Evolutionary conservation across 352 stramenopile genomes (phyloP).

Genomic region (Pythium diclinum): DNA sequence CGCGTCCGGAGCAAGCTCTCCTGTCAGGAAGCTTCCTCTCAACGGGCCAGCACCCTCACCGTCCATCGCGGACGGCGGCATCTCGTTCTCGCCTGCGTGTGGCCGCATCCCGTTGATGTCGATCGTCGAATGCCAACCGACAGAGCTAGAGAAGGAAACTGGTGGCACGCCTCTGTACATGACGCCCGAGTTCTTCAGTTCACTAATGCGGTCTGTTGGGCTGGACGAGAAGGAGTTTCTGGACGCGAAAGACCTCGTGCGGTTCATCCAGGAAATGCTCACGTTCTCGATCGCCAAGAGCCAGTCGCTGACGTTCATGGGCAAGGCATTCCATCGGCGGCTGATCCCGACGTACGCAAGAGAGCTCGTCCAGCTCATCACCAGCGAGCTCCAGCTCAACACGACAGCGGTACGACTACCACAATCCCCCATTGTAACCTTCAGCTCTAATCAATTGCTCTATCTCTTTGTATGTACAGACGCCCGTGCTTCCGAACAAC

Average conservation of each 20-base stretch:
- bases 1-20: background rate
- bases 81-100: slow-evolving; percentile 16
- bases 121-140: slow-evolving; percentile 17
- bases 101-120: slow-evolving; percentile 16
- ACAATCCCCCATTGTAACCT: background rate
- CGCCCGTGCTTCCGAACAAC: slow-evolving; percentile 29
- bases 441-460: background rate
- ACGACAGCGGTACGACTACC: slow-evolving; percentile 33
- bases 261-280: slow-evolving; percentile 50
- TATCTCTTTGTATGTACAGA: background rate
- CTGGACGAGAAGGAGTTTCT: slow-evolving; percentile 25
- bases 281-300: slow-evolving; percentile 56
- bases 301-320: slow-evolving; percentile 48
- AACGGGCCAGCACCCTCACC: slow-evolving; percentile 14
- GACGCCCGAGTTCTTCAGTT: slow-evolving; percentile 39
- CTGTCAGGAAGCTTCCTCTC: background rate
- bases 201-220: slow-evolving; percentile 19
- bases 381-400: slow-evolving; percentile 48
- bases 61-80: slow-evolving; percentile 8
- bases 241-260: slow-evolving; percentile 38
- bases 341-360: slow-evolving; percentile 47
- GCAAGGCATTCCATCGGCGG: slow-evolving; percentile 56
- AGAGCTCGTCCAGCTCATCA: slow-evolving; percentile 39
- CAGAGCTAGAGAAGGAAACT: background rate
- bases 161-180: slow-evolving; percentile 26